These are phyloP conservation scores for Colletotrichum plurivorum DNA, from an alignment of 2,329 filamentous ascomycete genomes.

Conservation along the genomic window DNA sequence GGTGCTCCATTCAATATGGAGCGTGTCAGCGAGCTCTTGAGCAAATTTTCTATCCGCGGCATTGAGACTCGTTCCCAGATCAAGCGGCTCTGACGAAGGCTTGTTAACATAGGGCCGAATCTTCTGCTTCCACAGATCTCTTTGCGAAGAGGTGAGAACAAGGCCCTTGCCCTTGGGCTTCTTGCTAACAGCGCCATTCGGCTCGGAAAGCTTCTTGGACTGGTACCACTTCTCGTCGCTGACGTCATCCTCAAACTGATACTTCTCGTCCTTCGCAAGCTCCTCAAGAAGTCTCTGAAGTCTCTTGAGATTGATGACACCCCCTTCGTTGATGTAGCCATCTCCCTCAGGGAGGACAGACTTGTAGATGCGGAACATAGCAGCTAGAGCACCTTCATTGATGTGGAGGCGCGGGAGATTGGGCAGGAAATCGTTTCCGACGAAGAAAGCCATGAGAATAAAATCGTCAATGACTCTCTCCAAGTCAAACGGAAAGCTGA, in stretches of 20 bases:
- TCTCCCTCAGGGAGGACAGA: slow-evolving; percentile 86
- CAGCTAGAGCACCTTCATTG: slow-evolving; percentile 95
- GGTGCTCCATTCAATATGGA: slow-evolving; percentile 71
- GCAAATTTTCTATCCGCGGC: slow-evolving; percentile 94
- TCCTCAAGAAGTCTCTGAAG: slow-evolving; percentile 85
- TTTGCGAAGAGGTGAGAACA: slow-evolving; percentile 84
- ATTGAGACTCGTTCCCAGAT: slow-evolving; percentile 80
- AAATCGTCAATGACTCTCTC: slow-evolving; percentile 99
- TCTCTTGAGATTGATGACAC: slow-evolving; percentile 89
- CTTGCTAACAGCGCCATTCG: slow-evolving; percentile 69
- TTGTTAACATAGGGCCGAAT: slow-evolving; percentile 87
- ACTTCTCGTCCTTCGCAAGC: slow-evolving; percentile 88
- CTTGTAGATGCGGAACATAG: slow-evolving; percentile 99
- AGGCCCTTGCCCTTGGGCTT: slow-evolving; percentile 71
- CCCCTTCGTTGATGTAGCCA: slow-evolving; percentile 96
- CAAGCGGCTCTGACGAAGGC: slow-evolving; percentile 74
- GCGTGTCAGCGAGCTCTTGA: slow-evolving; percentile 81
- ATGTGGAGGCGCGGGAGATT: slow-evolving; percentile 97
- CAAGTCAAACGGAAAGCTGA: slow-evolving; percentile 89
- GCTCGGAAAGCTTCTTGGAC: slow-evolving; percentile 82
- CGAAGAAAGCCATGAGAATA: slow-evolving; percentile 99
- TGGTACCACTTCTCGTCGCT: slow-evolving; percentile 93
- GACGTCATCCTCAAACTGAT: slow-evolving; percentile 93
- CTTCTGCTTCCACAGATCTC: slow-evolving; percentile 82
- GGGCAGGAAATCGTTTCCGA: slow-evolving; percentile 98